phyloP scores from a whole-genome alignment of 306 rosid species.

The Prunus dulcis region DNA sequence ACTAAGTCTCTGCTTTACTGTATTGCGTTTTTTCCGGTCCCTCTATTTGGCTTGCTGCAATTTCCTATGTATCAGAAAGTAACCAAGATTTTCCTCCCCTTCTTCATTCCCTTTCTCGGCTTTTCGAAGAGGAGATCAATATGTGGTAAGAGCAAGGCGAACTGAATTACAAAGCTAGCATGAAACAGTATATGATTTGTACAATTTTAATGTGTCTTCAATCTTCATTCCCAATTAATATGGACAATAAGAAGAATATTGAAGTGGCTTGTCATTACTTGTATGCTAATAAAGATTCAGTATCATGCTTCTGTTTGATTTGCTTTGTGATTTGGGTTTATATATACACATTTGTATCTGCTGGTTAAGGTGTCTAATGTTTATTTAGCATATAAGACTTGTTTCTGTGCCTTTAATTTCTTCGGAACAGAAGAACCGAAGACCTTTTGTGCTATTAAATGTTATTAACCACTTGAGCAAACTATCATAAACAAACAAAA shows the following conservation, averaged over 20 bases:
- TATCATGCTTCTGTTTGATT: neutral
- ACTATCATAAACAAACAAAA: no score
- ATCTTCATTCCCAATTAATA: no score
- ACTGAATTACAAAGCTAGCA: neutral
- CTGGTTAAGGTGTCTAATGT: no score
- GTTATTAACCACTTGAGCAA: no score
- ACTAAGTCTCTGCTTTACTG: constrained; percentile 15
- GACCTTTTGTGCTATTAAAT: no score
- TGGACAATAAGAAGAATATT: no score
- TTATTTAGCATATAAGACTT: neutral
- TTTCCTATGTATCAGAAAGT: neutral
- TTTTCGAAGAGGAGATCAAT: neutral
- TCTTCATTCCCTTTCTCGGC: neutral
- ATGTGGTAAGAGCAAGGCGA: neutral
- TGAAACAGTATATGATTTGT: neutral
- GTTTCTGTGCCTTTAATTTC: no score
- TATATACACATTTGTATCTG: no score
- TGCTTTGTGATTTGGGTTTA: no score
- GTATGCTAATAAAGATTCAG: no score
- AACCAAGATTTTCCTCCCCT: neutral
- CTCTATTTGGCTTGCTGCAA: neutral
- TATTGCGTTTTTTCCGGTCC: constrained; percentile 21
- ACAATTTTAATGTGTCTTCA: neutral
- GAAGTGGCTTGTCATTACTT: no score
- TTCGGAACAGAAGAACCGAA: no score